A percentile compares a stretch with the other conserved stretches of the same genome.
phyloP scores from a whole-genome alignment of 805 yeast species.

The Zygosaccharomyces kombuchaensis region DNA sequence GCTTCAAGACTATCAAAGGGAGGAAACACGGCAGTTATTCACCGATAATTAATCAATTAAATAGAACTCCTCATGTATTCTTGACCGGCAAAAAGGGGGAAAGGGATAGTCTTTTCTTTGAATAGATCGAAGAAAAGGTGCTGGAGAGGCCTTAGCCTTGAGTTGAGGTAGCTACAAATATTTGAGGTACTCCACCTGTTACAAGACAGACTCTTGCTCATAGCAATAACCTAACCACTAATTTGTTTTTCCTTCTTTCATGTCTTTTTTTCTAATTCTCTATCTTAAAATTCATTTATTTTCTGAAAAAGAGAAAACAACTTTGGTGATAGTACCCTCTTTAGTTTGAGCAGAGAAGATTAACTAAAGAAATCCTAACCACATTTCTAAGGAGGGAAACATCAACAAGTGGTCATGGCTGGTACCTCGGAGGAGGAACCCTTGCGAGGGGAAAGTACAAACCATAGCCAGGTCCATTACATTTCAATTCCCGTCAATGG shows the following conservation, averaged over 20 bases:
- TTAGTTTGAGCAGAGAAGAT: not conserved
- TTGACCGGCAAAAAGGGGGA: too few species aligned
- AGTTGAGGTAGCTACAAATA: too few species aligned
- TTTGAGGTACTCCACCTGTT: too few species aligned
- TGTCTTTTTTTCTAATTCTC: not conserved
- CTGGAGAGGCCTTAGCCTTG: too few species aligned
- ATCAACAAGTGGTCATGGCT: constrained; percentile 3
- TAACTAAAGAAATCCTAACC: not conserved
- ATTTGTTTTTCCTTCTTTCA: not conserved
- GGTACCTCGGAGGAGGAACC: constrained; percentile 12
- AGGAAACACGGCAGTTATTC: not conserved
- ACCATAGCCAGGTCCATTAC: constrained; percentile 24
- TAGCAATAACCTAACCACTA: not conserved
- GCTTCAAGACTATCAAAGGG: not conserved
- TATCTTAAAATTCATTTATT: not conserved
- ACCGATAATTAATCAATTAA: not conserved
- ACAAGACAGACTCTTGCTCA: too few species aligned
- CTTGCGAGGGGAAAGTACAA: constrained; percentile 6
- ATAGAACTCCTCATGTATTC: too few species aligned
- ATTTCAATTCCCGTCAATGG: constrained; percentile 33
- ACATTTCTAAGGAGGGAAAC: not conserved
- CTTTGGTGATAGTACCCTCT: not conserved
- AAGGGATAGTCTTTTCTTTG: too few species aligned
- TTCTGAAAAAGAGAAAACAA: not conserved
- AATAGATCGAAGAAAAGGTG: too few species aligned